These are phyloP conservation scores for Neltuma alba DNA, from an alignment of 306 rosid genomes.

Conservation along the genomic window DNA sequence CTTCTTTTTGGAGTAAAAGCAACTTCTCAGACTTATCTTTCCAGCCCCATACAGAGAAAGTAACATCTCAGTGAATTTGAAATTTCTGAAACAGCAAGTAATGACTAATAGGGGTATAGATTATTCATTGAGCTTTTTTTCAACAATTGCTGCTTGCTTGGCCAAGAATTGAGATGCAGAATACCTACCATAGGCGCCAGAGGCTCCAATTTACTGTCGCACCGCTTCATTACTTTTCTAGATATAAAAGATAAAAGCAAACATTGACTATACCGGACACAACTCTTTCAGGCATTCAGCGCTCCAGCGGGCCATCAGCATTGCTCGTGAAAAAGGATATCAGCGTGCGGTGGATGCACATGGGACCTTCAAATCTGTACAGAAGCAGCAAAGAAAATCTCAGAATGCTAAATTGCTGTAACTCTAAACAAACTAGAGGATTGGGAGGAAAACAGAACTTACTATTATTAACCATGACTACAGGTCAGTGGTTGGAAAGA, in stretches of 20 bases:
- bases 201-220: background rate
- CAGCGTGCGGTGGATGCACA: background rate
- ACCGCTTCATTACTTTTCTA: background rate
- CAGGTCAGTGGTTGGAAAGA: background rate
- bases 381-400: background rate
- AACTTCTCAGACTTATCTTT: constrained; percentile 7
- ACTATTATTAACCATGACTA: background rate
- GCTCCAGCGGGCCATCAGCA: background rate
- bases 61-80: constrained; percentile 21
- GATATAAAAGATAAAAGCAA: background rate
- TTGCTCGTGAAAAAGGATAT: background rate
- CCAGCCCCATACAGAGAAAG: constrained; percentile 14
- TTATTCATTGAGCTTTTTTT: background rate
- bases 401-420: background rate
- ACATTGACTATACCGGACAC: background rate
- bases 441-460: background rate
- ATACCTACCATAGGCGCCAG: background rate
- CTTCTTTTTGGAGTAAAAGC: constrained; percentile 22
- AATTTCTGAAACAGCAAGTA: constrained; percentile 28
- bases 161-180: background rate
- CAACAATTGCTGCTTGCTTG: constrained; percentile 6
- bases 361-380: background rate
- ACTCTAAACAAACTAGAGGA: background rate
- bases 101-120: background rate
- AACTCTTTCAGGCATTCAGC: background rate